Evolutionary conservation across 148 eudicot genomes (phyloP).

Genomic region (Polygonum aviculare): DNA sequence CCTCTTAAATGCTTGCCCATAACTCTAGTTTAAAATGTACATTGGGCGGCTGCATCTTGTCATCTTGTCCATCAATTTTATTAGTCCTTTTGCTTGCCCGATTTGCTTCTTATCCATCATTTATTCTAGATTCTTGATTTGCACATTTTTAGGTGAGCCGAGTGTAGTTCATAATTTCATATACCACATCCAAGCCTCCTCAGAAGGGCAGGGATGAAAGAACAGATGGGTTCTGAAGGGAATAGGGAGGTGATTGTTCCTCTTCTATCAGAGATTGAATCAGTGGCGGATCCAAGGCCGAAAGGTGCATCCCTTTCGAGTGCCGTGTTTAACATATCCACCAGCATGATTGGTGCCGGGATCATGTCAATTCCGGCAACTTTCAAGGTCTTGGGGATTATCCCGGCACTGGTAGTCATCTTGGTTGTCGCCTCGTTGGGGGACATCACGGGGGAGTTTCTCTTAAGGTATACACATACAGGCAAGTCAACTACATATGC

Average conservation of each 20-base stretch:
- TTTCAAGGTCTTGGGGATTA: conserved; percentile 69
- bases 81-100: neutral
- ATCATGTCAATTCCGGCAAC: conserved; percentile 97
- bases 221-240: neutral
- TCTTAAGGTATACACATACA: conserved; percentile 52
- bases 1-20: neutral
- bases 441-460: conserved; percentile 71
- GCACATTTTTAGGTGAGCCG: neutral
- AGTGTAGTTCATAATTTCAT: neutral
- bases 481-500: conserved; percentile 69
- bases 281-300: neutral
- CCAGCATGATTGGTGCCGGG: conserved; percentile 87
- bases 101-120: neutral
- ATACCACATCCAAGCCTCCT: neutral
- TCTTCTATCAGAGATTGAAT: conserved; percentile 17
- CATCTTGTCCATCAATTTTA: neutral
- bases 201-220: conserved; percentile 14
- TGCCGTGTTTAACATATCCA: conserved; percentile 79
- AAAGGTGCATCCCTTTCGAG: conserved; percentile 6
- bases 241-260: conserved; percentile 21
- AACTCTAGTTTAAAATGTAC: neutral
- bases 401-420: conserved; percentile 58
- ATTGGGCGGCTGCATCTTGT: conserved; percentile 4
- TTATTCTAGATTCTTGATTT: neutral
- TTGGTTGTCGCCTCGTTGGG: conserved; percentile 53